Percentiles rank a stretch among this genome's conserved stretches.
Evolutionary conservation across 129 eudicot genomes (phyloP).

Genomic region (Lactuca saligna): DNA sequence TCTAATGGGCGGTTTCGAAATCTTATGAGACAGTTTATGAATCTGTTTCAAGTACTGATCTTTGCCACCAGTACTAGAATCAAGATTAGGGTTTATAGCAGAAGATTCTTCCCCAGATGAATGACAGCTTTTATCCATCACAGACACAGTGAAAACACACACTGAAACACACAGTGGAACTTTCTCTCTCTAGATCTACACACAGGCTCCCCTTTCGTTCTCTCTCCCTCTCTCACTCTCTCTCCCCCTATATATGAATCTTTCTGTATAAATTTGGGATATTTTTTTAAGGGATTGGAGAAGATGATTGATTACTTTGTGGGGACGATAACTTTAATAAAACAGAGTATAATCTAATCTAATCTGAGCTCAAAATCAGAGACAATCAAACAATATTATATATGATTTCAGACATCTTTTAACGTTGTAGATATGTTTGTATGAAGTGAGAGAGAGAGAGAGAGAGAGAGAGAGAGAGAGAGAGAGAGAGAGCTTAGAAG

Average conservation of each 20-base stretch:
- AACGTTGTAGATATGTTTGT: constrained; percentile 41
- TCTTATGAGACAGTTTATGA: constrained; percentile 73
- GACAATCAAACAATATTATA: constrained; percentile 35
- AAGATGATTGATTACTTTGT: constrained; percentile 29
- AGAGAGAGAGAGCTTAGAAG: constrained; percentile 4
- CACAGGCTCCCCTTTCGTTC: neutral
- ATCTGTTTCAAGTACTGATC: constrained; percentile 61
- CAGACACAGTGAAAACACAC: constrained; percentile 23
- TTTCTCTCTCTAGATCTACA: constrained; percentile 26
- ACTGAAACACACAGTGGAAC: neutral
- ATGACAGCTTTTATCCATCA: constrained; percentile 56
- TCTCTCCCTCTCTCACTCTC: constrained; percentile 12
- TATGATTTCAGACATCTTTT: constrained; percentile 27
- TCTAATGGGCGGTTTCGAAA: constrained; percentile 59
- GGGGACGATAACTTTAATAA: constrained; percentile 23
- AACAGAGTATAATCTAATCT: constrained; percentile 23
- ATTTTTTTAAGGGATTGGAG: constrained; percentile 11
- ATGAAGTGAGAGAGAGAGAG: neutral
- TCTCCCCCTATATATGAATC: neutral
- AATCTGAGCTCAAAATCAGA: constrained; percentile 32
- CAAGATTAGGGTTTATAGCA: constrained; percentile 26
- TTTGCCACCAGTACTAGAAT: constrained; percentile 14
- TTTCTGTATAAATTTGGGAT: constrained; percentile 21
- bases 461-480: neutral
- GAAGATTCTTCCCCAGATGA: constrained; percentile 49